Base-by-base conservation (phyloP, 2,329 filamentous ascomycete genomes). In the Epichloe gansuensis region DNA sequence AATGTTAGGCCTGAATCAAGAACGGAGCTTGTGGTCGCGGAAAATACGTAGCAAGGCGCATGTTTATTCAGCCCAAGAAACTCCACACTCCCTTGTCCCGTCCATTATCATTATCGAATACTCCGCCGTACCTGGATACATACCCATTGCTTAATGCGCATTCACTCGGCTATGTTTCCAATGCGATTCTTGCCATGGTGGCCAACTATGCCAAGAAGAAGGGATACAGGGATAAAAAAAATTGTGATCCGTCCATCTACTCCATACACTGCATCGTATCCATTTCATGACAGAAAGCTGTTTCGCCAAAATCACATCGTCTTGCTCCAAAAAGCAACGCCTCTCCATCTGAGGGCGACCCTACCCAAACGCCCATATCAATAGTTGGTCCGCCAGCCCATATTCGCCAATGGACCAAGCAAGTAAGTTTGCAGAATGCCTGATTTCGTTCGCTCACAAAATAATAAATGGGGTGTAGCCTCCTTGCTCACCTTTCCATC, bases 21-120 rank as follows among this genome's bases (percentile, higher is more conserved):
- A 23, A 43, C 11, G 15, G 13, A 12, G 12, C 13, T 46, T 35
- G 15, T 21, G 9, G 3, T 3, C 31, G 31, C 3, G 31, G 31
- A 31, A 31, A 11, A 11, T 11, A 31, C 31, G 9, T 31, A 31
- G 47, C 21, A 15, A 7, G 8, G 34, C 40, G 21, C 41, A 36
- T 15, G 34, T 36, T 25, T 3, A 2, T 13, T 47, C 21, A 13
- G 17, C 11, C 25, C n/a, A 12, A 38, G 39, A 51, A n/a, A 8
- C 34, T 36, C 34, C n/a, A 5, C n/a, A 41, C 31, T 31, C 8
- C 9, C 27, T 40, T 44, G 15, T 43, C 23, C 38, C 44, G 48
- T 42, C 51, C 47, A 57, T 57, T 57, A 57, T 39, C 49, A 58
- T 58, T 58, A 58, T 47, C 44, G 50, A 55, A 52, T 54, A 57